Evolutionary conservation across 2,329 filamentous ascomycete species (phyloP).

Genomic region (Aspergillus sp.): DNA sequence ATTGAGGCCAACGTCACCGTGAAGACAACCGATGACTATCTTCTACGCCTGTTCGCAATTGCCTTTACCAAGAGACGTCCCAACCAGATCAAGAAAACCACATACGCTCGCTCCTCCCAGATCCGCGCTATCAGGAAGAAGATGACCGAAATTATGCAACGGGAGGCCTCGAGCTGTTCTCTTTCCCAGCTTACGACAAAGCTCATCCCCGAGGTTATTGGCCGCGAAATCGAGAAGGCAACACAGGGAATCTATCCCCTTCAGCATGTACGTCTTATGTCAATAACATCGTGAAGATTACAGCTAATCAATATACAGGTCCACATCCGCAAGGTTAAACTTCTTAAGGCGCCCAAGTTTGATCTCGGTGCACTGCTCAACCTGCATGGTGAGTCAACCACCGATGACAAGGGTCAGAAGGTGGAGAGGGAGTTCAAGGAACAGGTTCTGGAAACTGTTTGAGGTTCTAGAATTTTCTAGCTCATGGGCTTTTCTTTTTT

Average conservation of each 20-base stretch:
- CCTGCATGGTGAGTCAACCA: conserved; percentile 95
- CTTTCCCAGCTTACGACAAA: conserved; percentile 96
- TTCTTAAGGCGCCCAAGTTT: conserved; percentile 98
- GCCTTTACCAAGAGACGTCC: conserved; percentile 98
- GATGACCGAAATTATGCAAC: conserved; percentile 99
- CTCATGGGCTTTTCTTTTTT: conserved; percentile 64
- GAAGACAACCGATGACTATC: conserved; percentile 99
- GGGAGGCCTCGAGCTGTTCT: conserved; percentile 91
- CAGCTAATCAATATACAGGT: conserved; percentile 63
- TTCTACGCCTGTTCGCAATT: conserved; percentile 97
- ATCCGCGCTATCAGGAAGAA: conserved; percentile 98
- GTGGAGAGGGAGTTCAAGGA: conserved; percentile 99
- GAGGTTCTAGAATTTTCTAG: conserved; percentile 67
- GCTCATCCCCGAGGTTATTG: conserved; percentile 99
- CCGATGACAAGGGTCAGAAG: conserved; percentile 97
- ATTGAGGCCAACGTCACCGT: conserved; percentile 99
- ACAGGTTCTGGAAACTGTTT: conserved; percentile 89
- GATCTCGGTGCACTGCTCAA: conserved; percentile 94
- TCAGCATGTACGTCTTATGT: conserved; percentile 76
- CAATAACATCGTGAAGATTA: neutral
- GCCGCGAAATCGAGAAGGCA: conserved; percentile 99
- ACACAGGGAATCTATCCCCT: conserved; percentile 99
- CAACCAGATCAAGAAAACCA: conserved; percentile 99
- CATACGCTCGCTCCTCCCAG: conserved; percentile 94
- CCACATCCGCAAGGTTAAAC: conserved; percentile 99